A percentile compares a stretch with the other conserved stretches of the same genome.
Evolutionary conservation across 2,329 filamentous ascomycete species (phyloP).

Genomic region (Calonectria hawksworthii): DNA sequence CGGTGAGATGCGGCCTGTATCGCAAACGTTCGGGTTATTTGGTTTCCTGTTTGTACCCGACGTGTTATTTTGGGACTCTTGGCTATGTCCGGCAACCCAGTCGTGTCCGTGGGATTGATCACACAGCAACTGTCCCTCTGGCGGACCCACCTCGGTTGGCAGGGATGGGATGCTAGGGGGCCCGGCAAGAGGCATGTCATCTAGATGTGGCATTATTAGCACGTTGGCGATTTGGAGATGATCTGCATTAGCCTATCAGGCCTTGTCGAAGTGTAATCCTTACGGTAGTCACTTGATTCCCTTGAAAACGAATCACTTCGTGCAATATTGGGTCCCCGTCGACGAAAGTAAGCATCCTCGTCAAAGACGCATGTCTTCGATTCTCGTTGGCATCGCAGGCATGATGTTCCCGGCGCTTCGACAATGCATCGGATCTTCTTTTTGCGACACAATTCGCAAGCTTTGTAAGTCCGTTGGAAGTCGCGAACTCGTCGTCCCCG

Average conservation of each 20-base stretch:
- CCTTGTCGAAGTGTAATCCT: not conserved
- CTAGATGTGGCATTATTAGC: not conserved
- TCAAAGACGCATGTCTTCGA: constrained; percentile 29
- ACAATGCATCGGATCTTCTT: constrained; percentile 35
- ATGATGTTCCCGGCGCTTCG: constrained; percentile 21
- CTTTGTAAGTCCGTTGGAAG: constrained; percentile 34
- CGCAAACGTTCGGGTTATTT: too few relatives aligned
- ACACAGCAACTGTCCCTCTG: not conserved
- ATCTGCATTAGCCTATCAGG: too few relatives aligned
- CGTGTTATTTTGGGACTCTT: not conserved
- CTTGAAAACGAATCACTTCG: not conserved
- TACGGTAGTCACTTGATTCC: not conserved
- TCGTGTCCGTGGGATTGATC: not conserved
- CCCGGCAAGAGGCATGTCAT: not conserved
- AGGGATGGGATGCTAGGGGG: not conserved
- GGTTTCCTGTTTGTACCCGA: not conserved
- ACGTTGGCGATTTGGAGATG: not conserved
- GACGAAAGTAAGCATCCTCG: constrained; percentile 21
- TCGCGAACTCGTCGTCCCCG: constrained; percentile 28
- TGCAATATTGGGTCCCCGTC: not conserved
- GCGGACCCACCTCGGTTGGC: not conserved
- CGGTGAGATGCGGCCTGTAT: not conserved
- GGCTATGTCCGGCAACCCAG: not conserved
- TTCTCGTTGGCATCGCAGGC: constrained; percentile 32
- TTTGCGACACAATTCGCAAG: constrained; percentile 34